These are phyloP conservation scores for Trifolium fragiferum DNA, from an alignment of 306 rosid species.

Conservation along the genomic window DNA sequence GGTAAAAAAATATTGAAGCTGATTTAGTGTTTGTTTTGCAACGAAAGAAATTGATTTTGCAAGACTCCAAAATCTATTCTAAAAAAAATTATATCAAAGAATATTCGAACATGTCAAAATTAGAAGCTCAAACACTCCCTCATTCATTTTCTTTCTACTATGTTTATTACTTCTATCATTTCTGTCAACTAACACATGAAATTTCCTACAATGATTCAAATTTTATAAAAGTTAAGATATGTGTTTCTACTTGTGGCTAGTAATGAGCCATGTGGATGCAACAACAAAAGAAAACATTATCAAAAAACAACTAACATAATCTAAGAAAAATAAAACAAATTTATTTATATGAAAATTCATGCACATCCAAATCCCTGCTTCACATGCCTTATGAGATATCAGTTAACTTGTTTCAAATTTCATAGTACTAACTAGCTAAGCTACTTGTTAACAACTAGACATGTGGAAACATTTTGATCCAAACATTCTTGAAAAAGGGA, in stretches of 20 bases:
- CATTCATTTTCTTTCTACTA: too few species aligned
- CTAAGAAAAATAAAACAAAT: background rate
- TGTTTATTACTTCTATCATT: too few species aligned
- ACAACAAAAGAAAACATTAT: background rate
- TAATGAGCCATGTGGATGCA: background rate
- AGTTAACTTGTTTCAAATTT: background rate
- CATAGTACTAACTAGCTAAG: too few species aligned
- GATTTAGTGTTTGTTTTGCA: too few species aligned
- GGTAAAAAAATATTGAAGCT: too few species aligned
- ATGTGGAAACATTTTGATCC: background rate
- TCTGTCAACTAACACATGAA: background rate
- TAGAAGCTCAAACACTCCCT: too few species aligned
- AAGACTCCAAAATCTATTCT: too few species aligned
- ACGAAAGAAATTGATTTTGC: too few species aligned
- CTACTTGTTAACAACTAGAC: too few species aligned
- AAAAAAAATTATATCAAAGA: too few species aligned
- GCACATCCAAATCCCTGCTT: background rate
- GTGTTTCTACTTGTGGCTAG: background rate
- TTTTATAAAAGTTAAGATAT: background rate
- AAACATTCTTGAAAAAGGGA: background rate
- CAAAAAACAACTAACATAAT: conserved; percentile 14
- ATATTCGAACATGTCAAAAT: too few species aligned
- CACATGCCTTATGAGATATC: background rate
- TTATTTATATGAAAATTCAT: too few species aligned
- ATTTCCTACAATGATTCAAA: background rate